phyloP scores from a whole-genome alignment of 139 green algal species.

The Chlamydomonas incerta region DNA sequence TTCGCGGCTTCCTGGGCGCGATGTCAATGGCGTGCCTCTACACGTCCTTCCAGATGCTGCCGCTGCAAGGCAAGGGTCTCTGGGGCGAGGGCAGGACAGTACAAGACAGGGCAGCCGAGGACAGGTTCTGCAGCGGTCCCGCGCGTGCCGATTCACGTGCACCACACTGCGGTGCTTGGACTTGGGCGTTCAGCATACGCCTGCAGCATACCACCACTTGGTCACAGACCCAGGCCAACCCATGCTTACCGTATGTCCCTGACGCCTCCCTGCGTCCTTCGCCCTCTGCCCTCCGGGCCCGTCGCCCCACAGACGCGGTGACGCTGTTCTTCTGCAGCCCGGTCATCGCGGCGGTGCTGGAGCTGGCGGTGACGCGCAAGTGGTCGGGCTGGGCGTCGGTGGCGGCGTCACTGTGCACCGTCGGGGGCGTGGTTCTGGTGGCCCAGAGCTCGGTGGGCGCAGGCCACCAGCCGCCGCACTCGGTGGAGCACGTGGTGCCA shows the following conservation, averaged over 20 bases:
- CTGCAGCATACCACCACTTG: no score
- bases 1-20: conserved; percentile 49
- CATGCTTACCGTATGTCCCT: no score
- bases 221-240: background rate
- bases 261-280: no score
- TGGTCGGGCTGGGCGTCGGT: background rate
- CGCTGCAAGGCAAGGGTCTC: conserved; percentile 27
- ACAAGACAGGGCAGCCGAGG: no score
- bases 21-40: conserved; percentile 57
- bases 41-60: conserved; percentile 34
- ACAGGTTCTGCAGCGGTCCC: no score
- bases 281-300: no score
- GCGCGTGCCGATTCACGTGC: no score
- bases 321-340: conserved; percentile 63
- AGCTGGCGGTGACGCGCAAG: conserved; percentile 38
- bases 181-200: no score
- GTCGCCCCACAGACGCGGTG: conserved; percentile 45
- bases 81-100: no score
- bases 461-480: background rate
- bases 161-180: no score
- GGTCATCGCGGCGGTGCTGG: conserved; percentile 49
- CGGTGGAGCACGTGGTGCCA: no score
- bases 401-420: conserved; percentile 11
- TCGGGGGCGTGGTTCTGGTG: conserved; percentile 33
- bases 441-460: conserved; percentile 47